Percentiles rank a stretch among this genome's conserved stretches.
These are phyloP conservation scores for Aspergillus latus DNA, from an alignment of 2,329 filamentous ascomycete species.

Conservation along the genomic window DNA sequence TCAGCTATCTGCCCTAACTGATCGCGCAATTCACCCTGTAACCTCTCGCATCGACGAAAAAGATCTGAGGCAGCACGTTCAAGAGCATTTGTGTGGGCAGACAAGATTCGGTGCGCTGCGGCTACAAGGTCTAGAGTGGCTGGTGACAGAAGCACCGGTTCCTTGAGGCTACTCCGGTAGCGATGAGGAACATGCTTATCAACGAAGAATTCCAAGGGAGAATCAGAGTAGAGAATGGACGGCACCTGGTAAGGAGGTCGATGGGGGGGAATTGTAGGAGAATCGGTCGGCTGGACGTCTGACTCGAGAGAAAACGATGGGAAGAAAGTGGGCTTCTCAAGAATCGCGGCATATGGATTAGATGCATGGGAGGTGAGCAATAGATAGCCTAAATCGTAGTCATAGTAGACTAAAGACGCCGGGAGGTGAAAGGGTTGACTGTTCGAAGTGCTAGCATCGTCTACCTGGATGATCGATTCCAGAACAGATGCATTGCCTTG, in stretches of 20 bases:
- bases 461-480: slow-evolving; percentile 48
- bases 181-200: slow-evolving; percentile 46
- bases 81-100: slow-evolving; percentile 47
- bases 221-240: slow-evolving; percentile 40
- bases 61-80: slow-evolving; percentile 51
- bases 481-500: slow-evolving; percentile 52
- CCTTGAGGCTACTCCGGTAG: slow-evolving; percentile 43
- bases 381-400: slow-evolving; percentile 59
- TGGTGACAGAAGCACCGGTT: slow-evolving; percentile 49
- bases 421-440: slow-evolving; percentile 41
- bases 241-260: slow-evolving; percentile 46
- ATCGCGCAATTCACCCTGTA: slow-evolving; percentile 49
- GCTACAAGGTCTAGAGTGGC: slow-evolving; percentile 51
- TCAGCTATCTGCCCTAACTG: slow-evolving; percentile 48
- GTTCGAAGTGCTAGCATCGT: slow-evolving; percentile 26
- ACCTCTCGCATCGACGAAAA: slow-evolving; percentile 52
- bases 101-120: slow-evolving; percentile 48
- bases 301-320: slow-evolving; percentile 30
- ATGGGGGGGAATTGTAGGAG: slow-evolving; percentile 32
- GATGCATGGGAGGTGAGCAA: slow-evolving; percentile 52
- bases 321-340: slow-evolving; percentile 49
- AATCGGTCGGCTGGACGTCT: slow-evolving; percentile 22
- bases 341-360: slow-evolving; percentile 52
- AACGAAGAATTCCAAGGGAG: slow-evolving; percentile 42
- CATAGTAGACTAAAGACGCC: slow-evolving; percentile 54